Percentiles rank a stretch among this genome's conserved stretches.
Conservation (phyloP, 75 land plant species). For the Picea sitchensis region DNA sequence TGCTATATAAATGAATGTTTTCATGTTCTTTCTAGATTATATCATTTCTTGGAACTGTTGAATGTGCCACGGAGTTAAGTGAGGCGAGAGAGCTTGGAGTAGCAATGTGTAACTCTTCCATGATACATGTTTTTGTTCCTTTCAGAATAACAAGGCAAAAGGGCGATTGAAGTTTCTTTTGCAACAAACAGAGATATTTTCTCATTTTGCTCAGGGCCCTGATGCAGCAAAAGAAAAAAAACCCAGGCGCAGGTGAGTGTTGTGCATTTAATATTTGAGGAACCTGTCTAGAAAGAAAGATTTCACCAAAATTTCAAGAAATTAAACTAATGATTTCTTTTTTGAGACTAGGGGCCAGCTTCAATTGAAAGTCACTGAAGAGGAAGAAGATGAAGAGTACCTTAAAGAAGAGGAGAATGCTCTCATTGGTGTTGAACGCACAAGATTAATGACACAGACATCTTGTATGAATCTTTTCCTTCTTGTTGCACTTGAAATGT, state of each 20-base stretch:
- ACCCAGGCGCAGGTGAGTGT: conserved; percentile 52
- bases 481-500: too few relatives aligned
- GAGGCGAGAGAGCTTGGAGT: neutral
- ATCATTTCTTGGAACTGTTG: neutral
- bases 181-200: conserved; percentile 91
- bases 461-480: conserved; percentile 46
- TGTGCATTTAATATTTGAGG: neutral
- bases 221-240: conserved; percentile 25
- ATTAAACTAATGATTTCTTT: neutral
- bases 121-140: neutral
- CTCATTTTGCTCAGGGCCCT: too few relatives aligned
- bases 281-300: neutral
- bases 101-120: neutral
- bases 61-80: neutral
- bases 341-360: conserved; percentile 69
- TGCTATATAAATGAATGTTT: neutral
- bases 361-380: conserved; percentile 91
- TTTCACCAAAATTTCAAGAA: too few relatives aligned
- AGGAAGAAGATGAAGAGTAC: conserved; percentile 97
- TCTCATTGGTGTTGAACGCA: conserved; percentile 52
- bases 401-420: conserved; percentile 78
- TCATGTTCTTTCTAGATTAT: too few relatives aligned
- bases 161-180: conserved; percentile 85
- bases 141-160: conserved; percentile 84
- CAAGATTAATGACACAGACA: conserved; percentile 80